Evolutionary conservation across 148 eudicot species (phyloP).

Genomic region (Camellia sinensis): DNA sequence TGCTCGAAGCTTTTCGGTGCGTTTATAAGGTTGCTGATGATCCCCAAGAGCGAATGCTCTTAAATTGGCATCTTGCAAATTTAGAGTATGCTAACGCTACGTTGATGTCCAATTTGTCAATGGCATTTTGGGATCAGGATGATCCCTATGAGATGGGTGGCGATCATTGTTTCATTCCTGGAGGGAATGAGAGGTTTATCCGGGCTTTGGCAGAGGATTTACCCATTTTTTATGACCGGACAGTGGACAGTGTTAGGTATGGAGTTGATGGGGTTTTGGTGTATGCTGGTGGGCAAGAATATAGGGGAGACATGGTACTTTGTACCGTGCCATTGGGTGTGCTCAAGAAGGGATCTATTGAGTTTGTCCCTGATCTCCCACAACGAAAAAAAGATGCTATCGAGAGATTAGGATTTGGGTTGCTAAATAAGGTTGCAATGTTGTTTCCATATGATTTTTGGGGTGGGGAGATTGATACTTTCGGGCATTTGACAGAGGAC

Average conservation of each 20-base stretch:
- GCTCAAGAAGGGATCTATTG: conserved; percentile 63
- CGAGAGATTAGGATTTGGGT: conserved; percentile 81
- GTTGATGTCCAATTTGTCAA: conserved; percentile 73
- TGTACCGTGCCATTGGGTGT: conserved; percentile 89
- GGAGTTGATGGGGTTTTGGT: conserved; percentile 83
- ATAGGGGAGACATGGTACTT: conserved; percentile 82
- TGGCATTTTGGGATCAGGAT: conserved; percentile 99
- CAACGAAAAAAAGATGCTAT: conserved; percentile 74
- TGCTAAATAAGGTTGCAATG: conserved; percentile 95
- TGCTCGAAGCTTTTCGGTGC: conserved; percentile 76
- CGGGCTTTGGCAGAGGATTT: conserved; percentile 80
- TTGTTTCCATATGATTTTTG: conserved; percentile 90
- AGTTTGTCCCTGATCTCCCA: conserved; percentile 87
- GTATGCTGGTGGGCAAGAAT: conserved; percentile 68
- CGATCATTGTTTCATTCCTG: conserved; percentile 95
- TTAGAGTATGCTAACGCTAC: conserved; percentile 93
- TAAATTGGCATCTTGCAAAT: conserved; percentile 98
- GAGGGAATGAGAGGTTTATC: conserved; percentile 87
- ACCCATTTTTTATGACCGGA: conserved; percentile 62
- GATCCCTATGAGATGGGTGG: conserved; percentile 99
- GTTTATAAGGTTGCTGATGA: conserved; percentile 73
- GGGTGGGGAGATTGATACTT: conserved; percentile 95
- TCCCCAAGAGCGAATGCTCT: conserved; percentile 73
- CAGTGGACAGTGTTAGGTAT: conserved; percentile 61
- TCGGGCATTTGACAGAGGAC: conserved; percentile 81